Evolutionary conservation across 495 filamentous ascomycete genomes (phyloP).

Genomic region (Xylaria palmicola): DNA sequence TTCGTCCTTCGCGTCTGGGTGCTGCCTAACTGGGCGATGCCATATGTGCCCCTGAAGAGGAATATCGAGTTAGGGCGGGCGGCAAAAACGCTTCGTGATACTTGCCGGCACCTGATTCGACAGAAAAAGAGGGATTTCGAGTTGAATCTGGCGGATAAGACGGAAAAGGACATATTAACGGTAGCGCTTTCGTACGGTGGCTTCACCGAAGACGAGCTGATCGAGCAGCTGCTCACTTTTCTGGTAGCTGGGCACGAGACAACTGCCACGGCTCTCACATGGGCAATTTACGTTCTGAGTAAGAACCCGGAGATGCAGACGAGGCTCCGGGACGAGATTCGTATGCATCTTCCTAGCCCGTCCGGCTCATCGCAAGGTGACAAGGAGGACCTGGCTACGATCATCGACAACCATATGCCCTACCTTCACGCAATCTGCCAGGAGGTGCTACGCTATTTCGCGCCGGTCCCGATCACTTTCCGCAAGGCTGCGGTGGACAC

Average conservation of each 20-base stretch:
- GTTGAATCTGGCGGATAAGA: conserved; percentile 43
- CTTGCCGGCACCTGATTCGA: conserved; percentile 58
- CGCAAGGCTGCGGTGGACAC: conserved; percentile 55
- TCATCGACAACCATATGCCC: conserved; percentile 25
- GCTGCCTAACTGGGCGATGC: conserved; percentile 44
- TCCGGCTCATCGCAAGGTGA: background rate
- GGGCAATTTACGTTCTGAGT: conserved; percentile 39
- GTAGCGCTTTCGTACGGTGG: conserved; percentile 66
- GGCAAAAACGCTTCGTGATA: conserved; percentile 52
- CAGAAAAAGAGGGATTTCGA: conserved; percentile 56
- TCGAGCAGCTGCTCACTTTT: conserved; percentile 83
- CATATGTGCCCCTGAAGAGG: conserved; percentile 54
- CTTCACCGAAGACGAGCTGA: conserved; percentile 68
- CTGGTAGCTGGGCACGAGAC: conserved; percentile 75
- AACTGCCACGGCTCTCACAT: conserved; percentile 39
- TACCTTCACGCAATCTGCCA: conserved; percentile 37
- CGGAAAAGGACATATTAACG: conserved; percentile 61
- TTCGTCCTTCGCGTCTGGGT: conserved; percentile 37
- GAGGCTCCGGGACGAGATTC: conserved; percentile 41
- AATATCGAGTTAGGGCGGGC: conserved; percentile 55
- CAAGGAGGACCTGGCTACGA: background rate
- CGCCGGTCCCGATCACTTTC: conserved; percentile 36
- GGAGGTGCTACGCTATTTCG: conserved; percentile 36
- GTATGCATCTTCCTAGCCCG: conserved; percentile 53
- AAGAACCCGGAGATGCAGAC: conserved; percentile 37